Evolutionary conservation across 2,329 filamentous ascomycete species (phyloP).

Genomic region (Aspergillus cejpii): DNA sequence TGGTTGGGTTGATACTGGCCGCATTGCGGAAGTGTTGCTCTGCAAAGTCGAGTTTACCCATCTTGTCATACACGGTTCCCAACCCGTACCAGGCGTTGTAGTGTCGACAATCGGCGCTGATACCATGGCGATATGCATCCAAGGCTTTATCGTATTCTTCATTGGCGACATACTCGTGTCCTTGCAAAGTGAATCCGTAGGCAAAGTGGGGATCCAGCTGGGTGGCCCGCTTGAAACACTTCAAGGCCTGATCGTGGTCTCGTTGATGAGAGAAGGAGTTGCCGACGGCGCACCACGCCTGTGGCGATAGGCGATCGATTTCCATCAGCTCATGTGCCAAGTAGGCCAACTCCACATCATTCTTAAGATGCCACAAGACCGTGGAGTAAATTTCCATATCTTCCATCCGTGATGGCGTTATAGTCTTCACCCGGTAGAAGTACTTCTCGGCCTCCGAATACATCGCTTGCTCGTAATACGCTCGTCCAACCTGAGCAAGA

Average conservation of each 20-base stretch:
- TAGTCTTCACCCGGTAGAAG: conserved; percentile 69
- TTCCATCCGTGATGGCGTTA: conserved; percentile 75
- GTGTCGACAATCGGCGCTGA: conserved; percentile 78
- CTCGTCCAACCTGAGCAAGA: conserved; percentile 79
- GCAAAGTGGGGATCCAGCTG: conserved; percentile 86
- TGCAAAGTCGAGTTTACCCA: conserved; percentile 85
- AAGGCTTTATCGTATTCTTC: conserved; percentile 97
- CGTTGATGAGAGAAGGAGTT: conserved; percentile 90
- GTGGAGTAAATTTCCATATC: conserved; percentile 99
- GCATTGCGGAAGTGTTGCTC: conserved; percentile 87
- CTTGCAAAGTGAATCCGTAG: conserved; percentile 91
- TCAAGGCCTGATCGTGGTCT: conserved; percentile 89
- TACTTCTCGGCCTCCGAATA: conserved; percentile 82
- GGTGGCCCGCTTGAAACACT: conserved; percentile 90
- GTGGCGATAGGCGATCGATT: conserved; percentile 76
- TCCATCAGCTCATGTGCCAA: conserved; percentile 87
- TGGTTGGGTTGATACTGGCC: conserved; percentile 83
- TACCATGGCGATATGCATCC: conserved; percentile 75
- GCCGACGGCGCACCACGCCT: conserved; percentile 92
- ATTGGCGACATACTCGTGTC: conserved; percentile 90
- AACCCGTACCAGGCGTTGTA: conserved; percentile 98
- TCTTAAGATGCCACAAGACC: conserved; percentile 95
- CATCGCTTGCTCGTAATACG: conserved; percentile 81
- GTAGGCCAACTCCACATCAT: conserved; percentile 84
- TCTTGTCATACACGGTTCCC: conserved; percentile 75